phyloP scores from a whole-genome alignment of 2,329 filamentous ascomycete species.

The Plectosphaerella cucumerina region DNA sequence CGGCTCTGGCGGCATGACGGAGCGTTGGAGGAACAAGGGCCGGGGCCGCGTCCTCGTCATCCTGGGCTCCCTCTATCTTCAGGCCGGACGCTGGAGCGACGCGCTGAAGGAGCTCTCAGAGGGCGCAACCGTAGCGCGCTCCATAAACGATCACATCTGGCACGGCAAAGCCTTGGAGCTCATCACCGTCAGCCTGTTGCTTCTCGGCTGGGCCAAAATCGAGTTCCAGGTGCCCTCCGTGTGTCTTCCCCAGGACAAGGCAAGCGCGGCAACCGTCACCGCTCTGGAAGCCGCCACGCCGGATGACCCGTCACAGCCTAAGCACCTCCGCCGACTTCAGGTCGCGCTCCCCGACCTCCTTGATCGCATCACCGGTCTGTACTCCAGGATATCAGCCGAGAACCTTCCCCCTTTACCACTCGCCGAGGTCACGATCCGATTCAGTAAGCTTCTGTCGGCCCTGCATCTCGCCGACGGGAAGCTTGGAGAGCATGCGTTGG shows the following conservation, averaged over 20 bases:
- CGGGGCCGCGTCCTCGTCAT: conserved; percentile 76
- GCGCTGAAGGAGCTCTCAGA: conserved; percentile 80
- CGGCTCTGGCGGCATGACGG: conserved; percentile 64
- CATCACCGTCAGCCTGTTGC: conserved; percentile 74
- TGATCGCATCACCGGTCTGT: conserved; percentile 70
- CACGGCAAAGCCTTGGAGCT: conserved; percentile 92
- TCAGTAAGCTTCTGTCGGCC: conserved; percentile 64
- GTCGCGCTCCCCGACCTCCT: conserved; percentile 66
- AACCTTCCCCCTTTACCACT: conserved; percentile 66
- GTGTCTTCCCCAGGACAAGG: conserved; percentile 48
- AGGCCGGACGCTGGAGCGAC: conserved; percentile 86
- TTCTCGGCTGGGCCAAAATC: conserved; percentile 79
- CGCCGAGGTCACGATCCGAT: conserved; percentile 69
- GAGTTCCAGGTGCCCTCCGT: conserved; percentile 73
- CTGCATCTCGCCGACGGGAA: conserved; percentile 63
- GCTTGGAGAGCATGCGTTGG: conserved; percentile 56
- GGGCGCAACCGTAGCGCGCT: conserved; percentile 71
- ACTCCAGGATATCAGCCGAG: conserved; percentile 67
- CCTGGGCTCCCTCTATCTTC: conserved; percentile 80
- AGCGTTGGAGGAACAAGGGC: conserved; percentile 75
- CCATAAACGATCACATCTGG: conserved; percentile 90
- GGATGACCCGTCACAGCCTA: conserved; percentile 42
- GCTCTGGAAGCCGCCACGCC: conserved; percentile 19
- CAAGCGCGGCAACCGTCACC: conserved; percentile 13
- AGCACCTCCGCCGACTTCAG: conserved; percentile 51